These are phyloP conservation scores for Termitomyces heimii DNA, from an alignment of 768 basidiomycete genomes.

Conservation along the genomic window DNA sequence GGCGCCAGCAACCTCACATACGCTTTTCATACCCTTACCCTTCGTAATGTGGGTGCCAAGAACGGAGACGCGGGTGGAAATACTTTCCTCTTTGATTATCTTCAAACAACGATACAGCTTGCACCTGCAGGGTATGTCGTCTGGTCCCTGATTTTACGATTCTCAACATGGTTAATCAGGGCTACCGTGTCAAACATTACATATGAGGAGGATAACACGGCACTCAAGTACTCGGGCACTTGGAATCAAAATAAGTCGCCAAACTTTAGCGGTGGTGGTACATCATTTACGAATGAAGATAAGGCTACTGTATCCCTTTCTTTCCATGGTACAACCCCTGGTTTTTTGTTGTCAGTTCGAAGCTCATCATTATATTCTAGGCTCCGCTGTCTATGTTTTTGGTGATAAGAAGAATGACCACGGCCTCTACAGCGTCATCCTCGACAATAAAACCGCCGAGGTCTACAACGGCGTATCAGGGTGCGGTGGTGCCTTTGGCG, in stretches of 20 bases:
- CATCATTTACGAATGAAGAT: slow-evolving; percentile 36
- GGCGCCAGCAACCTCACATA: slow-evolving; percentile 29
- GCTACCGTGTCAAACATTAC: slow-evolving; percentile 36
- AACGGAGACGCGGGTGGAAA: slow-evolving; percentile 29
- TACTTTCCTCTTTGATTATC: slow-evolving; percentile 35
- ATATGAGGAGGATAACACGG: slow-evolving; percentile 31
- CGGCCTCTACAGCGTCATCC: slow-evolving; percentile 32
- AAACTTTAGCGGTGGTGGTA: slow-evolving; percentile 38
- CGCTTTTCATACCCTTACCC: slow-evolving; percentile 27
- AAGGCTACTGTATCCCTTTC: slow-evolving; percentile 31
- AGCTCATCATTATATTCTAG: slow-evolving; percentile 15
- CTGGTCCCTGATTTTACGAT: not conserved
- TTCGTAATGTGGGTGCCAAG: slow-evolving; percentile 35
- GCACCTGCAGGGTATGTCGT: slow-evolving; percentile 34
- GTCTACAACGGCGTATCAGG: slow-evolving; percentile 35
- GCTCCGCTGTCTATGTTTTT: slow-evolving; percentile 37
- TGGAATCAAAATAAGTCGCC: slow-evolving; percentile 39
- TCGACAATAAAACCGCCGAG: slow-evolving; percentile 30
- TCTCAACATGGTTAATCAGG: slow-evolving; percentile 15
- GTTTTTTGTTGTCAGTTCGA: not conserved
- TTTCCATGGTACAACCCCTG: slow-evolving; percentile 29
- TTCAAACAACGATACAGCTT: slow-evolving; percentile 34
- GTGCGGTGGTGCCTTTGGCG: slow-evolving; percentile 38
- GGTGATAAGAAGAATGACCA: slow-evolving; percentile 49
- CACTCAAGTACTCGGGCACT: slow-evolving; percentile 31